These are phyloP conservation scores for Trichoderma simmonsii DNA, from an alignment of 2,329 filamentous ascomycete species.

Conservation along the genomic window DNA sequence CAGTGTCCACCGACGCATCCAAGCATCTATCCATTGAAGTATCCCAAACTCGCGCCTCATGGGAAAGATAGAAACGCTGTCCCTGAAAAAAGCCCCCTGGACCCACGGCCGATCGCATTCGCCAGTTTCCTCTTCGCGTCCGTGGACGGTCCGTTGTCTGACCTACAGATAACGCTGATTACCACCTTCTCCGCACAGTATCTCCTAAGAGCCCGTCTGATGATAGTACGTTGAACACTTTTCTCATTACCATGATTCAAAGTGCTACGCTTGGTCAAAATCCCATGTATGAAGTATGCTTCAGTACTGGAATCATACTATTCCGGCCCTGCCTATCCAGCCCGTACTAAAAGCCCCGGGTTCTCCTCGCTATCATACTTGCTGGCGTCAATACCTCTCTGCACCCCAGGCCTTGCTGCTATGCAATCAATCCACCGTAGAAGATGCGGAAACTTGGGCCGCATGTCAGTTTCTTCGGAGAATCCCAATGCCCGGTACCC, in stretches of 20 bases:
- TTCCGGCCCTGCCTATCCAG: background rate
- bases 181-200: constrained; percentile 10
- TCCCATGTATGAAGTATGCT: background rate
- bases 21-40: background rate
- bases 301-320: background rate
- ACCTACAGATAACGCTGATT: background rate
- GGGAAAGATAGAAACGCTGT: background rate
- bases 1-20: background rate
- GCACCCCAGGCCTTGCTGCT: background rate
- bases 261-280: background rate
- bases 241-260: background rate
- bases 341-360: background rate
- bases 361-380: constrained; percentile 9
- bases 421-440: constrained; percentile 6
- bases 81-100: constrained; percentile 6
- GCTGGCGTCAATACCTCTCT: background rate
- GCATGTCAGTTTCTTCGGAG: background rate
- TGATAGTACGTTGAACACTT: background rate
- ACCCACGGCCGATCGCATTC: constrained; percentile 14
- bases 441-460: constrained; percentile 2
- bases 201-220: background rate
- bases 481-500: background rate
- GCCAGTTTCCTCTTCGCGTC: background rate
- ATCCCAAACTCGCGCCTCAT: background rate
- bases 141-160: background rate